phyloP scores from a whole-genome alignment of 805 yeast genomes.

The Lipomyces chichibuensis region DNA sequence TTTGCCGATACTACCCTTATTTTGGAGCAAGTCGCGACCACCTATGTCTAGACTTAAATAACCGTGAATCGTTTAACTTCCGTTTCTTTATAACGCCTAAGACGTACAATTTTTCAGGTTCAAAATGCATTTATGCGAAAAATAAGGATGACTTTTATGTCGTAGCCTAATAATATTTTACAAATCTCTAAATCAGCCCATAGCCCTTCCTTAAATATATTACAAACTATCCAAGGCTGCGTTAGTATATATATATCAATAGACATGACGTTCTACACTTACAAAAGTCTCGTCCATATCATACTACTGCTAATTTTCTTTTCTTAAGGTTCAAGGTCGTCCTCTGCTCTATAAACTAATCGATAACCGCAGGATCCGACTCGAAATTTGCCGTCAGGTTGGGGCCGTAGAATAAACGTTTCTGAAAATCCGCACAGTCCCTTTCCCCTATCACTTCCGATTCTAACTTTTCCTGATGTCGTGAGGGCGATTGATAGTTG shows the following conservation, averaged over 20 bases:
- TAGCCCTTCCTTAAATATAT: background rate
- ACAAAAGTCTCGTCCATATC: background rate
- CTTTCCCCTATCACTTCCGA: conserved; percentile 43
- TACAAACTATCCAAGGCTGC: background rate
- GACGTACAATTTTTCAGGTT: background rate
- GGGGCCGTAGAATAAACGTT: conserved; percentile 31
- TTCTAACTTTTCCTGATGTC: conserved; percentile 44
- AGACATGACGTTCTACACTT: background rate
- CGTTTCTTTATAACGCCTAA: no score
- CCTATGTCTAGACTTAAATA: no score
- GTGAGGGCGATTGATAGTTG: conserved; percentile 41
- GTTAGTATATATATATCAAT: background rate
- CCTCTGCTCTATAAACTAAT: conserved; percentile 43
- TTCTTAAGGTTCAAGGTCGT: conserved; percentile 30
- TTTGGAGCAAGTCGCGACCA: background rate
- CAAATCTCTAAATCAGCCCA: background rate
- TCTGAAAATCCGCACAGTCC: conserved; percentile 44
- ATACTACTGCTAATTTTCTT: background rate
- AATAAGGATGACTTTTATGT: background rate
- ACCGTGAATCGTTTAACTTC: no score
- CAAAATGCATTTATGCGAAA: background rate
- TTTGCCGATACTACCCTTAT: background rate
- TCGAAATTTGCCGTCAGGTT: conserved; percentile 39
- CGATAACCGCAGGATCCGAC: conserved; percentile 40
- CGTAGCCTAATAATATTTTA: background rate